phyloP scores from a whole-genome alignment of 2,329 filamentous ascomycete species.

The Ceratocystiopsis sp. region DNA sequence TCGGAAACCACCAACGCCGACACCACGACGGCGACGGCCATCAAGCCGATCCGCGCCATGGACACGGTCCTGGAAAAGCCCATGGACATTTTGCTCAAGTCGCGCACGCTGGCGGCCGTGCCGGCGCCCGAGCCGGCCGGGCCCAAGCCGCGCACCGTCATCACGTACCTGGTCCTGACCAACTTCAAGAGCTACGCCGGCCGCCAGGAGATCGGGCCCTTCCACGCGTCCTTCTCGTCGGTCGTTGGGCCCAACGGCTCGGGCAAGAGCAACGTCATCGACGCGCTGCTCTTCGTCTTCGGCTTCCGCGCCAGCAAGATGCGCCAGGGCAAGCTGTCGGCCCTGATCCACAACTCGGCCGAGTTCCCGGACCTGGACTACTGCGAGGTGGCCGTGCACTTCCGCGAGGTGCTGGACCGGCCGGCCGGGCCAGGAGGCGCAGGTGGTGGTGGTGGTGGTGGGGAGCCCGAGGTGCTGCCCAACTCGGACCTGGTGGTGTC shows the following conservation, averaged over 20 bases:
- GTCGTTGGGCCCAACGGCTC: constrained; percentile 97
- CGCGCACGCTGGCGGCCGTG: constrained; percentile 50
- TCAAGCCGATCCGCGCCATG: constrained; percentile 59
- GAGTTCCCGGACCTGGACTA: constrained; percentile 68
- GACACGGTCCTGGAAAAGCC: constrained; percentile 70
- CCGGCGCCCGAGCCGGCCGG: constrained; percentile 52
- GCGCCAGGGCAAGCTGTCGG: constrained; percentile 96
- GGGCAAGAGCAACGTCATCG: constrained; percentile 97
- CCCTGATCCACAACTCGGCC: constrained; percentile 92
- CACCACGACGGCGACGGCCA: constrained; percentile 31
- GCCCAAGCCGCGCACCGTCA: constrained; percentile 76
- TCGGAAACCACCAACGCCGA: constrained; percentile 29
- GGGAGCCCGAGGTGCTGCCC: constrained; percentile 59
- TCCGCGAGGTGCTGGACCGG: constrained; percentile 86
- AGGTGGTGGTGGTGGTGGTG: too few species aligned
- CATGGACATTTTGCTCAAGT: constrained; percentile 86
- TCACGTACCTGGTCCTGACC: constrained; percentile 77
- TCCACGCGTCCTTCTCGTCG: constrained; percentile 92
- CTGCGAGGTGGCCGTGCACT: constrained; percentile 94
- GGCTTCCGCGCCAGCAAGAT: constrained; percentile 98
- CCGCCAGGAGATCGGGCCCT: constrained; percentile 85
- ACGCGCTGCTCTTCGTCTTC: constrained; percentile 96
- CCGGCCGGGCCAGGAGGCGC: too few species aligned
- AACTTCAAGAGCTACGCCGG: constrained; percentile 99
- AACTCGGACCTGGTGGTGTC: constrained; percentile 78